These are phyloP conservation scores for Paraleonurus japonicus DNA, from an alignment of 257 asterid genomes.

Conservation along the genomic window DNA sequence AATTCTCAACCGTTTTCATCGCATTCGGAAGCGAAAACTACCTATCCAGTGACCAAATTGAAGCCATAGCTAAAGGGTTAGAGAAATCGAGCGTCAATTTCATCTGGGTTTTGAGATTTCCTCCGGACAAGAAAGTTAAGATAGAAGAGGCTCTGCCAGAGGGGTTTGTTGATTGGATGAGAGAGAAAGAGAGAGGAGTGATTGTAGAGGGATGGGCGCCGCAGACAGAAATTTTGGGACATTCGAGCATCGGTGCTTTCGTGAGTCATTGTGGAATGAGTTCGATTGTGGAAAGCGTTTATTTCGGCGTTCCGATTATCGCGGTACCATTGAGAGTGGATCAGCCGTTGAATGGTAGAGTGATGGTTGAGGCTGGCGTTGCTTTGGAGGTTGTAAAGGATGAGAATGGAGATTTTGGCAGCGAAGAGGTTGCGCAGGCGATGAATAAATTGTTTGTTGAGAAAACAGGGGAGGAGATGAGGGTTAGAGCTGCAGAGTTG, in stretches of 20 bases:
- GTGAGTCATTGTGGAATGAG: conserved; percentile 43
- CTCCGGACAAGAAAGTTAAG: neutral
- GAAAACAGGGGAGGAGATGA: conserved; percentile 29
- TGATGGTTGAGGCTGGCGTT: conserved; percentile 31
- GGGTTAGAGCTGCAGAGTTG: conserved; percentile 30
- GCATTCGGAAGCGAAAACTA: conserved; percentile 49
- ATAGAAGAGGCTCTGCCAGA: conserved; percentile 19
- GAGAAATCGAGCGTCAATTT: neutral
- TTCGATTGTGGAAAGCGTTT: conserved; percentile 31
- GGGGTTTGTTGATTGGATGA: conserved; percentile 32
- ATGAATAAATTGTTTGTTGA: conserved; percentile 20
- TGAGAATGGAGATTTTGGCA: conserved; percentile 18
- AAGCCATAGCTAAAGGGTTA: conserved; percentile 35
- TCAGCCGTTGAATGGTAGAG: conserved; percentile 35
- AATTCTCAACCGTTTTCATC: conserved; percentile 35
- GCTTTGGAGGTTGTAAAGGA: conserved; percentile 30
- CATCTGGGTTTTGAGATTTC: conserved; percentile 16
- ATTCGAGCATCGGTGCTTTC: conserved; percentile 32
- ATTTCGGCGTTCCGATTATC: conserved; percentile 32
- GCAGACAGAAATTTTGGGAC: conserved; percentile 29
- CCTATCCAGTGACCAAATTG: conserved; percentile 33
- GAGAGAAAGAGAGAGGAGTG: conserved; percentile 26
- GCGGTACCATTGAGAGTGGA: conserved; percentile 33
- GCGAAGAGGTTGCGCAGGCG: conserved; percentile 29
- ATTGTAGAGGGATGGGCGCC: conserved; percentile 38